Conservation (phyloP, 352 stramenopile species). For the Pythium dissotocum region DNA sequence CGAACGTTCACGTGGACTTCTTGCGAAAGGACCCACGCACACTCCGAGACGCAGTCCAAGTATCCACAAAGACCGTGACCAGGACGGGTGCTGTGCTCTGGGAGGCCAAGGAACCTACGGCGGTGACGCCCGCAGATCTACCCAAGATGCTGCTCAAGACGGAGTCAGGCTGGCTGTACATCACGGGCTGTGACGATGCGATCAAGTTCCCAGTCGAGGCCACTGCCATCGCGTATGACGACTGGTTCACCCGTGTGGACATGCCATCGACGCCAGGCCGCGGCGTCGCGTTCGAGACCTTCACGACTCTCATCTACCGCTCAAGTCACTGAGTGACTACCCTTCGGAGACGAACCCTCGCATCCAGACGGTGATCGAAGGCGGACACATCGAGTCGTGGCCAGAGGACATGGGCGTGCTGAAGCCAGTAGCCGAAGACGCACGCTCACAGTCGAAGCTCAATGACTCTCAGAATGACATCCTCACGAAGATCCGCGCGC, state of each 20-base stretch:
- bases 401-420: not conserved
- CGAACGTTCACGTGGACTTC: not conserved
- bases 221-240: not conserved
- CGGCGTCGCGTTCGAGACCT: not conserved
- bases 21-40: not conserved
- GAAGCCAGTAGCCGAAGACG: not conserved
- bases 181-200: not conserved
- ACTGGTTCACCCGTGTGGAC: not conserved
- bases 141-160: not conserved
- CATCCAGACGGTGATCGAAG: not conserved
- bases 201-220: not conserved
- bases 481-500: not conserved
- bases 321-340: not conserved
- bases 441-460: not conserved
- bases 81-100: not conserved
- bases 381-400: not conserved
- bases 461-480: slow-evolving; percentile 1
- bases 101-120: not conserved
- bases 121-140: not conserved
- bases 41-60: not conserved
- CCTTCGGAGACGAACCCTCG: not conserved
- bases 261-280: not conserved
- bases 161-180: slow-evolving; percentile 1
- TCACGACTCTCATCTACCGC: slow-evolving; percentile 11
- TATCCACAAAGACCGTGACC: not conserved